Base-by-base conservation (phyloP, 179 eudicot species). In the Nepenthes alata region DNA sequence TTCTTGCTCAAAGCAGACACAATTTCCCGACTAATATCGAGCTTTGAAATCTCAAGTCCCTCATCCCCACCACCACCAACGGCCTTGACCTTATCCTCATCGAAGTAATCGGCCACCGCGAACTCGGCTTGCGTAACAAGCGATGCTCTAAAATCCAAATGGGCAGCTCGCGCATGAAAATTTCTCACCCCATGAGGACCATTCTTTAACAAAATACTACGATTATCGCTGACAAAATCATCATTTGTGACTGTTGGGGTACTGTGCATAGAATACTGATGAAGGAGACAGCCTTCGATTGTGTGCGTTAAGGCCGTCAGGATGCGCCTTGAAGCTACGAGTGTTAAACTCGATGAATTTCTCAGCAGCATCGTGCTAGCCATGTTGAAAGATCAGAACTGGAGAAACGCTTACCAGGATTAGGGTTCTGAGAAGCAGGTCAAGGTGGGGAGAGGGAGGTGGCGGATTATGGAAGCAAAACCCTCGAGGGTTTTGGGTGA, bases 1-100 rank as follows among this genome's bases (percentile, higher is more conserved):
- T 64, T 81, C 9, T 64, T 64, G 11, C 84, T 55, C 79, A 93
- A 73, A 54, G 88, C 75, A 2, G 75, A 38, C 34, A 86, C 80
- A 11, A 93, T 73, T 4, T 78, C 78, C 5, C 65, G 47, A 25
- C 85, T 80, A 53, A 93, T 75, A 44, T 81, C 82, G 60, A 93
- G 90, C 77, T 81, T 85, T 4, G 93, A 74, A 2, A 93, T 93
- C 62, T 83, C 95, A 14, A 93, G 78, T 1, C 93, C 78, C 8
- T 81, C 90, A 55, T 73, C 91, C 1, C 47, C 57, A 2, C 53
- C 53, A 5, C 55, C 11, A 36, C 57, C 61, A 25, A 25, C 25
- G 38, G 48, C 39, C 53, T 48, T 60, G 13, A 41, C 16, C 61
- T 75, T 85, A 15, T 77, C 86, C 2, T 83, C 89, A 8, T 84